Evolutionary conservation across 495 filamentous ascomycete species (phyloP), one percentile per base, ranked within the genome.

Genomic region (Aspergillus ellipticus): DNA sequence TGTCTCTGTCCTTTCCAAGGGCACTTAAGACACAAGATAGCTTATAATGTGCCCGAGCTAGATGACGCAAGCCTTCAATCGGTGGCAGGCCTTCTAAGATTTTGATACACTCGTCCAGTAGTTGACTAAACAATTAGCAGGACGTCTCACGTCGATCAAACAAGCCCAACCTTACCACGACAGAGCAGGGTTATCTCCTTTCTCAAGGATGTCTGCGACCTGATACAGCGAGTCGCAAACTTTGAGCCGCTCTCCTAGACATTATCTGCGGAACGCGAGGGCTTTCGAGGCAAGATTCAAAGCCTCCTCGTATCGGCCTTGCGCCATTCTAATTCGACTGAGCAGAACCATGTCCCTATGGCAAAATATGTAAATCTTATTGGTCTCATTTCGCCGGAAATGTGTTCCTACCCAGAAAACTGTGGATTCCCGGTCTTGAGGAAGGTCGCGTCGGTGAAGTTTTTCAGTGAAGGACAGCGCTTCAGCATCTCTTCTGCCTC

Each of bases 401-500:
- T 9, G 4, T 29, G 3, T 29, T 50, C 51, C 3, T 46, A 54
- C 51, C 51, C 51, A 16, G 51, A 54, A 26, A 54, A 54, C 20
- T 39, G 51, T 33, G 51, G 51, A 35, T 54, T 54, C 1, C 51
- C 39, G 3, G 51, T 54, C 26, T 43, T 54, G 4, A 54, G 42
- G 43, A 54, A 54, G 13, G 51, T 67, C 31, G 66, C 62, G 45
- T 65, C 66, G 1, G 62, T 65, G 42, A 65, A 63, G 33, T 63
- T 54, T 47, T 59, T 59, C 10, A 68, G 60, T 3, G 64, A 61
- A 5, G 65, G 66, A 48, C 66, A 67, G 8, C 54, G 37, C 31
- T 56, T 57, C 11, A 67, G 54, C 43, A 62, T 67, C 49, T 63
- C 57, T 48, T 67, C 64, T 6, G 65, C 66, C 26, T 67, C 62